Conservation (phyloP, 306 rosid species). For the Macrotyloma uniflorum region DNA sequence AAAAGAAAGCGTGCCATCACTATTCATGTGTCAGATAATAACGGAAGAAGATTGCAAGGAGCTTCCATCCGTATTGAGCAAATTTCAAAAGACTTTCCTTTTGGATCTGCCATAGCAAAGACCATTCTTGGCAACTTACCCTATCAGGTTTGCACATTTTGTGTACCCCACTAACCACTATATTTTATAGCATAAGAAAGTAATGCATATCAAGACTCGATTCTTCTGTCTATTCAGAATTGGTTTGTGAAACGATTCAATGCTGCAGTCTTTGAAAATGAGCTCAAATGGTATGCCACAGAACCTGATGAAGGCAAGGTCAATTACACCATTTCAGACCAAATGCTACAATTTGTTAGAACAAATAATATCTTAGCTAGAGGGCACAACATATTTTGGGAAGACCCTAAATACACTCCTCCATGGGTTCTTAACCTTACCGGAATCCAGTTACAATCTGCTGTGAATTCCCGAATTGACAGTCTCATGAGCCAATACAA, state of each 20-base stretch:
- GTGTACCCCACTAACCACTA: neutral
- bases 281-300: slow-evolving; percentile 95
- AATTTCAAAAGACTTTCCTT: slow-evolving; percentile 76
- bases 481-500: slow-evolving; percentile 74
- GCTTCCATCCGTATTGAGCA: slow-evolving; percentile 57
- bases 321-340: slow-evolving; percentile 69
- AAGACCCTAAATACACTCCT: slow-evolving; percentile 79
- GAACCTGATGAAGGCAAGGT: slow-evolving; percentile 73
- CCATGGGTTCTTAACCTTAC: slow-evolving; percentile 80
- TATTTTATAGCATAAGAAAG: neutral
- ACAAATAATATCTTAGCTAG: slow-evolving; percentile 70
- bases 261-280: slow-evolving; percentile 88
- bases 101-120: slow-evolving; percentile 90
- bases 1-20: slow-evolving; percentile 77
- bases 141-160: slow-evolving; percentile 63
- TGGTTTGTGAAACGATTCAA: slow-evolving; percentile 89
- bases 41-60: slow-evolving; percentile 66
- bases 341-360: slow-evolving; percentile 71
- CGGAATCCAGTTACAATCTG: slow-evolving; percentile 48
- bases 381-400: slow-evolving; percentile 98
- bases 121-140: slow-evolving; percentile 77
- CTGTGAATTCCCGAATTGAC: slow-evolving; percentile 61
- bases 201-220: neutral
- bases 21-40: slow-evolving; percentile 67
- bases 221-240: slow-evolving; percentile 44